Evolutionary conservation across 768 basidiomycete genomes (phyloP).

Genomic region (Kwoniella europaea): DNA sequence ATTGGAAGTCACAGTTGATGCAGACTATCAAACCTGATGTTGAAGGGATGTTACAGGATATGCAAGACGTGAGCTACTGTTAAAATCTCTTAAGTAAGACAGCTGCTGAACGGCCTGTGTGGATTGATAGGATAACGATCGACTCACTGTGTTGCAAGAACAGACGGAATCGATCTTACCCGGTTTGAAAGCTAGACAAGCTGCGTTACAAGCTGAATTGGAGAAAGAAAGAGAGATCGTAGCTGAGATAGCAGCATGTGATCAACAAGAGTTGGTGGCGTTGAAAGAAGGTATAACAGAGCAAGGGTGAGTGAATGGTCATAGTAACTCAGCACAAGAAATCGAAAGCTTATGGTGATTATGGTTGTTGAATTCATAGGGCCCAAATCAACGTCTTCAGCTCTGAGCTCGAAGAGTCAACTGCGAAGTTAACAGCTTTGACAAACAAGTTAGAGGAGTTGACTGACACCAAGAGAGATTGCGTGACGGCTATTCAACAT

Average conservation of each 20-base stretch:
- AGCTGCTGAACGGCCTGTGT: background rate
- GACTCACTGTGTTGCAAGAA: constrained; percentile 34
- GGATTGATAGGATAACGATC: constrained; percentile 41
- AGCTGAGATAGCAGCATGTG: constrained; percentile 51
- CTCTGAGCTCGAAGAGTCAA: constrained; percentile 48
- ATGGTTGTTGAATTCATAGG: constrained; percentile 22
- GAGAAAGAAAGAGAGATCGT: constrained; percentile 51
- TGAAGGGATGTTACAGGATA: constrained; percentile 35
- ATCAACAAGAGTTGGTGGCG: constrained; percentile 51
- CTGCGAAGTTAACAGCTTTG: constrained; percentile 48
- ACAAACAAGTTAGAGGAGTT: constrained; percentile 47
- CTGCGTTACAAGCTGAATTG: constrained; percentile 50
- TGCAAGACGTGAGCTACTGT: constrained; percentile 45
- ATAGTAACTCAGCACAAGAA: too few species aligned
- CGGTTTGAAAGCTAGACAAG: constrained; percentile 43
- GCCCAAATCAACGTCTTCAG: constrained; percentile 52
- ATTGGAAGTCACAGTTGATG: constrained; percentile 55
- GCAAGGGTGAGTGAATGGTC: constrained; percentile 40
- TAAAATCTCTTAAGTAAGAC: background rate
- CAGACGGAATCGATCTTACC: constrained; percentile 41
- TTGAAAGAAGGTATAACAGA: constrained; percentile 47
- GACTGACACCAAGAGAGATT: constrained; percentile 39
- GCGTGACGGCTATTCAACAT: constrained; percentile 42
- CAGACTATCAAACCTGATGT: constrained; percentile 46
- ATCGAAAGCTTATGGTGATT: too few species aligned